phyloP scores from a whole-genome alignment of 1,284 basidiomycete species.

The Phlebopus sp. region DNA sequence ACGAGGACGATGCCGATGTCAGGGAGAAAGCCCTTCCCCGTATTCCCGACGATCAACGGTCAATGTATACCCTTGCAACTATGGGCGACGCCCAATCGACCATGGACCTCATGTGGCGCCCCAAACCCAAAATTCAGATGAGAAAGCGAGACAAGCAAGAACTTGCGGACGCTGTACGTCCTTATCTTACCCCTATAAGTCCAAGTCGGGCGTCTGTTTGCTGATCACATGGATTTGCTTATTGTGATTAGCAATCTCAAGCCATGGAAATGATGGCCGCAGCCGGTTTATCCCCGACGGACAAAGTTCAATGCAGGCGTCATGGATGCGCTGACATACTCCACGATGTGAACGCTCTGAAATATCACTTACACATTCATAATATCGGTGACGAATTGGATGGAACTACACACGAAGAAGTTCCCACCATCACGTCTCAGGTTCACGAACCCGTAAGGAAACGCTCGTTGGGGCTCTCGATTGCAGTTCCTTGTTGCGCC shows the following conservation, averaged over 20 bases:
- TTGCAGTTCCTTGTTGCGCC: background rate
- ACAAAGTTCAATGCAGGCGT: conserved; percentile 46
- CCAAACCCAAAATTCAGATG: conserved; percentile 31
- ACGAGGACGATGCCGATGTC: conserved; percentile 3
- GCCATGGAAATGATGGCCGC: conserved; percentile 38
- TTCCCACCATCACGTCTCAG: background rate
- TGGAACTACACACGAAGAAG: background rate
- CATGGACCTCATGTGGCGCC: conserved; percentile 33
- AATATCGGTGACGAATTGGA: conserved; percentile 40
- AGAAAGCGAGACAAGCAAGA: conserved; percentile 35
- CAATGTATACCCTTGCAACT: conserved; percentile 25
- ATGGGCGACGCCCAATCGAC: conserved; percentile 13
- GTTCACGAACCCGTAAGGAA: background rate
- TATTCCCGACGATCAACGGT: conserved; percentile 25
- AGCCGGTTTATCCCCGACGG: conserved; percentile 24
- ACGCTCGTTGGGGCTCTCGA: conserved; percentile 1
- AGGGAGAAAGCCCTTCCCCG: conserved; percentile 16
- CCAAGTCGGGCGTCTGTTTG: conserved; percentile 7
- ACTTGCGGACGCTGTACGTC: conserved; percentile 40
- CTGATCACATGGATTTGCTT: background rate
- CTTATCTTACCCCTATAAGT: background rate
- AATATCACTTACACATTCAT: conserved; percentile 60
- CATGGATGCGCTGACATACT: conserved; percentile 50
- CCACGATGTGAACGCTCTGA: conserved; percentile 44
- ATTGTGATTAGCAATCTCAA: conserved; percentile 37